Evolutionary conservation across 2,329 filamentous ascomycete genomes (phyloP).

Genomic region (Aspergillus bombycis): DNA sequence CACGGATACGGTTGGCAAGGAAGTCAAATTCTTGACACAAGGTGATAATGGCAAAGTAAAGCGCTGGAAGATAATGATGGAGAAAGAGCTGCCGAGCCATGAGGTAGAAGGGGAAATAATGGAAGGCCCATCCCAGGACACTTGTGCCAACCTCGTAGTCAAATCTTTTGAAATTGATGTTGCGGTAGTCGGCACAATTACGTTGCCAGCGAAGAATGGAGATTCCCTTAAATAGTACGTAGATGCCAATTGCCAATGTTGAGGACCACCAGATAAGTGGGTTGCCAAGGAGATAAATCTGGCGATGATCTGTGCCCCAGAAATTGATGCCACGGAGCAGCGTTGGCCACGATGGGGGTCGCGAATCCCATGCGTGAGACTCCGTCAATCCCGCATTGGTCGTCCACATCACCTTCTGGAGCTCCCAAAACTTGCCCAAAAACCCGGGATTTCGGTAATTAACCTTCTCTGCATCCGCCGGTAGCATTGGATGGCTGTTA

Average conservation of each 20-base stretch:
- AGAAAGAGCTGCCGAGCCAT: slow-evolving; percentile 98
- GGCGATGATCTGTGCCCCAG: slow-evolving; percentile 91
- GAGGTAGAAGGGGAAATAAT: slow-evolving; percentile 98
- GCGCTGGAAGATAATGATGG: slow-evolving; percentile 96
- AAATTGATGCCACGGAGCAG: slow-evolving; percentile 97
- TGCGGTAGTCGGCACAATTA: slow-evolving; percentile 82
- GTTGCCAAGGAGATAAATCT: slow-evolving; percentile 96
- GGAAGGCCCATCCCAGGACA: slow-evolving; percentile 92
- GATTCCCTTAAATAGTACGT: slow-evolving; percentile 82
- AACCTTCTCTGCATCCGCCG: slow-evolving; percentile 80
- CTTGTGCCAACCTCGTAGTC: slow-evolving; percentile 94
- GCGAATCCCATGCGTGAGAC: slow-evolving; percentile 97
- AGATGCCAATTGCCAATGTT: slow-evolving; percentile 74
- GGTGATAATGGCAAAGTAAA: slow-evolving; percentile 91
- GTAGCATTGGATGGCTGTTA: slow-evolving; percentile 81
- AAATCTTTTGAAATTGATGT: slow-evolving; percentile 87
- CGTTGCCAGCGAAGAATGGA: slow-evolving; percentile 93
- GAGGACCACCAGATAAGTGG: slow-evolving; percentile 93
- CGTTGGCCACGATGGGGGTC: slow-evolving; percentile 89
- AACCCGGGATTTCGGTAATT: slow-evolving; percentile 96
- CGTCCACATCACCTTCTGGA: slow-evolving; percentile 98
- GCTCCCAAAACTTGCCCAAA: slow-evolving; percentile 96
- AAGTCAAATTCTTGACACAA: slow-evolving; percentile 92
- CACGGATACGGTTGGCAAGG: slow-evolving; percentile 70
- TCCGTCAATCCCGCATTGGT: slow-evolving; percentile 96